phyloP scores from a whole-genome alignment of 208 protist species.

The Trypanosoma platydactyli region DNA sequence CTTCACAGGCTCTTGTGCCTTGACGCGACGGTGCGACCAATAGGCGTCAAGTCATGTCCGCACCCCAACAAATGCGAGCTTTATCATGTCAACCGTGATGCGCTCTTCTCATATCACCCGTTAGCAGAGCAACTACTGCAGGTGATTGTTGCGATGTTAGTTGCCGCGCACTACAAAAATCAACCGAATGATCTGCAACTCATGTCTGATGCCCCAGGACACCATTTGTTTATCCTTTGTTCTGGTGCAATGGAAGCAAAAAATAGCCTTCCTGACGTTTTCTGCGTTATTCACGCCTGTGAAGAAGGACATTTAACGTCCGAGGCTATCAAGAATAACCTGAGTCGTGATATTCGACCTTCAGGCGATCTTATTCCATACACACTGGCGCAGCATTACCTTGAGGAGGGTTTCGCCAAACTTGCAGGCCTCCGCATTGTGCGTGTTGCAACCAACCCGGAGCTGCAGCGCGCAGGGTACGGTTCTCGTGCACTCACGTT shows the following conservation, averaged over 20 bases:
- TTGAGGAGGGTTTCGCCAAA: slow-evolving; percentile 94
- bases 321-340: slow-evolving; percentile 78
- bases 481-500: slow-evolving; percentile 93
- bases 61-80: slow-evolving; percentile 97
- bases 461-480: slow-evolving; percentile 97
- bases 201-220: slow-evolving; percentile 98
- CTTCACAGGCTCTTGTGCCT: slow-evolving; percentile 99
- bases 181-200: slow-evolving; percentile 99
- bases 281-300: slow-evolving; percentile 97
- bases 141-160: slow-evolving; percentile 95
- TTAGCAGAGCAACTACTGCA: slow-evolving; percentile 94
- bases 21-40: slow-evolving; percentile 83
- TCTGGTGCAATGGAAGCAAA: slow-evolving; percentile 47
- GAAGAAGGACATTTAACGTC: slow-evolving; percentile 96
- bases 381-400: slow-evolving; percentile 96
- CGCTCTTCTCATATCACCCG: slow-evolving; percentile 99
- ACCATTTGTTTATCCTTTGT: slow-evolving; percentile 98
- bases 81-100: slow-evolving; percentile 98
- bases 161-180: slow-evolving; percentile 99
- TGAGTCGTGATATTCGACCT: slow-evolving; percentile 91
- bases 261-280: slow-evolving; percentile 93
- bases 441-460: slow-evolving; percentile 98
- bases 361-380: slow-evolving; percentile 99
- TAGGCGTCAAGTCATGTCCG: slow-evolving; percentile 61
- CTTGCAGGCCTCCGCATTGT: slow-evolving; percentile 97